A percentile compares a stretch with the other conserved stretches of the same genome.
These are phyloP conservation scores for Candida tetrigidarum DNA, from an alignment of 1,139 yeast species.

Conservation along the genomic window DNA sequence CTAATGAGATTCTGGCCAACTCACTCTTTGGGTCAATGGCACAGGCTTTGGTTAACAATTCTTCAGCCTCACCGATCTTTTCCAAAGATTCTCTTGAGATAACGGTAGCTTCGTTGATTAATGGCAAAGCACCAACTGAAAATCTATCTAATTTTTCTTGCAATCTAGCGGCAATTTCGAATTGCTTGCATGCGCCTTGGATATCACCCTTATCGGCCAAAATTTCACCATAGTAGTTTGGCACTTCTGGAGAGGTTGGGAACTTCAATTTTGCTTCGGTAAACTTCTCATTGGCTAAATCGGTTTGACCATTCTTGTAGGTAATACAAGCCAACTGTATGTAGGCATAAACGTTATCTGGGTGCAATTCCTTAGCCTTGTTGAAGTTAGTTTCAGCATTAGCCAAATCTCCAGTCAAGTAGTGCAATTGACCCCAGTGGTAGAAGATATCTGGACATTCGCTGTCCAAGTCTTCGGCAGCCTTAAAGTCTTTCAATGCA, in stretches of 20 bases:
- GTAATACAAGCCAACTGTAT: conserved; percentile 93
- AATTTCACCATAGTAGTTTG: conserved; percentile 95
- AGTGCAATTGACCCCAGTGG: conserved; percentile 93
- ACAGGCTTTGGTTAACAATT: conserved; percentile 75
- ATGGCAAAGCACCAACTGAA: conserved; percentile 85
- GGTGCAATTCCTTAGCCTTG: conserved; percentile 75
- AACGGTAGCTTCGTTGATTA: conserved; percentile 86
- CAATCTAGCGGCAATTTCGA: conserved; percentile 83
- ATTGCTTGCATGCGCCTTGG: conserved; percentile 77
- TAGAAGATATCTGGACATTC: conserved; percentile 83
- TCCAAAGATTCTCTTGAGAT: conserved; percentile 62
- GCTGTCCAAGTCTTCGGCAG: conserved; percentile 73
- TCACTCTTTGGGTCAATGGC: conserved; percentile 87
- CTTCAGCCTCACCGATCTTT: conserved; percentile 64
- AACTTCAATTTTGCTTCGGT: conserved; percentile 73
- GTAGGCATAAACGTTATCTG: conserved; percentile 79
- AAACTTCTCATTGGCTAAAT: conserved; percentile 69
- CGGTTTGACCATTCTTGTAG: conserved; percentile 75
- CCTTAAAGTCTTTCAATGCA: conserved; percentile 71
- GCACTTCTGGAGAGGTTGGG: conserved; percentile 90
- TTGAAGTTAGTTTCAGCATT: conserved; percentile 78
- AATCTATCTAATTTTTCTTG: conserved; percentile 67
- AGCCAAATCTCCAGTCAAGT: conserved; percentile 74
- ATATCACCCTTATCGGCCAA: conserved; percentile 80
- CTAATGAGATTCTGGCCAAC: conserved; percentile 85